These are phyloP conservation scores for Nannochloris sp. DNA, from an alignment of 139 green algal species.

Conservation along the genomic window DNA sequence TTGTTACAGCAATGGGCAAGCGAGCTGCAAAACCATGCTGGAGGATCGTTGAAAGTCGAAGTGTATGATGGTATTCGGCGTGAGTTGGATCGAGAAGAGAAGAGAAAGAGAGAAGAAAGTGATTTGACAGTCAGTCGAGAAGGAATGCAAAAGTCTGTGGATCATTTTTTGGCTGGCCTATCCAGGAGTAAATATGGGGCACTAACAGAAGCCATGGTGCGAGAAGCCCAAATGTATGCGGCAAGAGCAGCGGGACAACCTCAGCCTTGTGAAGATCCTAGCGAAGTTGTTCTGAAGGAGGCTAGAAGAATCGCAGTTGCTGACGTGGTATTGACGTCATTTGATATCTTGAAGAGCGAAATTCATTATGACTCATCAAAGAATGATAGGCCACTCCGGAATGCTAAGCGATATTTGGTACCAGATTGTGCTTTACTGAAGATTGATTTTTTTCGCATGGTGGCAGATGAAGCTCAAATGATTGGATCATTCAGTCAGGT, in stretches of 20 bases:
- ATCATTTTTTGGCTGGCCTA: background rate
- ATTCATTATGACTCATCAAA: slow-evolving; percentile 39
- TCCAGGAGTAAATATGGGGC: background rate
- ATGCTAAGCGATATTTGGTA: background rate
- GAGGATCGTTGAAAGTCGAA: slow-evolving; percentile 35
- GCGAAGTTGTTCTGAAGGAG: background rate
- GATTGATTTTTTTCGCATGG: slow-evolving; percentile 78
- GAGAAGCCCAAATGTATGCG: background rate
- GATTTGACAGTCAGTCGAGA: background rate
- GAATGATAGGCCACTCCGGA: background rate
- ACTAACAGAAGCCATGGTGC: background rate
- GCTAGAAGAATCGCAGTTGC: slow-evolving; percentile 47
- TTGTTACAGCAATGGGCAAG: slow-evolving; percentile 61
- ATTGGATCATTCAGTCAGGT: slow-evolving; percentile 62
- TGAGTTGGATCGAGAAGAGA: background rate
- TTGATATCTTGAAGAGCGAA: slow-evolving; percentile 74
- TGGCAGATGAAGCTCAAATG: slow-evolving; percentile 89
- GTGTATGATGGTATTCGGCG: slow-evolving; percentile 46
- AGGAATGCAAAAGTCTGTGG: background rate
- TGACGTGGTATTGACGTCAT: slow-evolving; percentile 86
- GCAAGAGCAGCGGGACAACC: background rate
- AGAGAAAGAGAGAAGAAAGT: no score
- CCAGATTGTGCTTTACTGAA: slow-evolving; percentile 53
- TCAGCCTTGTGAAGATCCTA: background rate
- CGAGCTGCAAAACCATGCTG: slow-evolving; percentile 42